Conservation (phyloP, 768 basidiomycete species). For the Sistotremastrum niveocremeum region DNA sequence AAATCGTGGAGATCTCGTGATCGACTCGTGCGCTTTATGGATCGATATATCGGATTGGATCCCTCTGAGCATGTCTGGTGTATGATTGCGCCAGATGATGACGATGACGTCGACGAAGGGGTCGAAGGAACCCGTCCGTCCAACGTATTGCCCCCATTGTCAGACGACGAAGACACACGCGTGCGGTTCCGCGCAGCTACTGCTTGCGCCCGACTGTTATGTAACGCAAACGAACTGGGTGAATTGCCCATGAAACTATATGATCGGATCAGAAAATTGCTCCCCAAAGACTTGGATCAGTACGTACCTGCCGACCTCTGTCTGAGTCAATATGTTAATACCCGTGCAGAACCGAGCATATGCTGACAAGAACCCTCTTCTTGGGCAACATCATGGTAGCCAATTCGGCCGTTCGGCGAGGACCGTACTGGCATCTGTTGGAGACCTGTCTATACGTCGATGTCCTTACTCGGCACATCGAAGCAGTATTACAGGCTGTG, state of each 20-base stretch:
- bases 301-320: slow-evolving; percentile 20
- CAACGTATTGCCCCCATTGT: slow-evolving; percentile 36
- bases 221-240: slow-evolving; percentile 26
- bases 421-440: slow-evolving; percentile 79
- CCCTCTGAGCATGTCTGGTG: slow-evolving; percentile 39
- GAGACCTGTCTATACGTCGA: slow-evolving; percentile 42
- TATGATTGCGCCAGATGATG: slow-evolving; percentile 9
- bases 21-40: slow-evolving; percentile 47
- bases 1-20: slow-evolving; percentile 60
- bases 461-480: slow-evolving; percentile 21
- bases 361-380: slow-evolving; percentile 58
- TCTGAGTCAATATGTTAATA: slow-evolving; percentile 1
- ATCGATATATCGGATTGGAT: slow-evolving; percentile 47
- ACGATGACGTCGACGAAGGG: slow-evolving; percentile 18
- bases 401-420: slow-evolving; percentile 62
- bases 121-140: slow-evolving; percentile 23
- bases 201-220: slow-evolving; percentile 45
- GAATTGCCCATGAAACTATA: slow-evolving; percentile 30
- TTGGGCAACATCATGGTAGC: slow-evolving; percentile 70
- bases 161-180: slow-evolving; percentile 64
- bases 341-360: slow-evolving; percentile 49
- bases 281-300: slow-evolving; percentile 35
- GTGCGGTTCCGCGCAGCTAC: slow-evolving; percentile 68
- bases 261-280: slow-evolving; percentile 27
- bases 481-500: slow-evolving; percentile 45